Conservation (phyloP, 2,329 filamentous ascomycete species). For the Neonectria magnoliae region DNA sequence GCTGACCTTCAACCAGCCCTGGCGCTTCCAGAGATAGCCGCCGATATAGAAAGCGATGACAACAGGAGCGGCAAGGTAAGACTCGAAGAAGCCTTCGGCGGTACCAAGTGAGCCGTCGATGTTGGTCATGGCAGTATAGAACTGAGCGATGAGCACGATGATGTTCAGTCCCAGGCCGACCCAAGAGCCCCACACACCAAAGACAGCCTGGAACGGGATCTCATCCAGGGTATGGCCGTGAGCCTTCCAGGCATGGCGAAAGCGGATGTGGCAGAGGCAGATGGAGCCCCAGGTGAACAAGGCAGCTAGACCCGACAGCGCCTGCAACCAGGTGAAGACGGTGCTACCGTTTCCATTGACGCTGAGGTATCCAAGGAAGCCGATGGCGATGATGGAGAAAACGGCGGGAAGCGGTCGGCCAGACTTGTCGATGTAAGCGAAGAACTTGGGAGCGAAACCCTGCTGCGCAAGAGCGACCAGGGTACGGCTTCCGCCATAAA, state of each 20-base stretch:
- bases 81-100: slow-evolving; percentile 61
- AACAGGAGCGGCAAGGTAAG: slow-evolving; percentile 64
- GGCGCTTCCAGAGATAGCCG: slow-evolving; percentile 72
- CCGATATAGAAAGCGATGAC: slow-evolving; percentile 62
- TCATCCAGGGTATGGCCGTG: slow-evolving; percentile 73
- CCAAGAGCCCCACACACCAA: slow-evolving; percentile 72
- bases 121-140: slow-evolving; percentile 58
- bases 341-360: slow-evolving; percentile 55
- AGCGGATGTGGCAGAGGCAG: slow-evolving; percentile 74
- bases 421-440: slow-evolving; percentile 66
- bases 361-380: slow-evolving; percentile 61
- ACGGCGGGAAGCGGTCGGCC: slow-evolving; percentile 66
- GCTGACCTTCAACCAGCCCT: slow-evolving; percentile 63
- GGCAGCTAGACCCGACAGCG: slow-evolving; percentile 71
- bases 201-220: slow-evolving; percentile 71
- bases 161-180: slow-evolving; percentile 68
- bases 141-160: slow-evolving; percentile 66
- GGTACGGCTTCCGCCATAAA: slow-evolving; percentile 69
- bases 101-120: slow-evolving; percentile 40
- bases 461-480: slow-evolving; percentile 68
- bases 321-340: slow-evolving; percentile 73
- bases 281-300: slow-evolving; percentile 78
- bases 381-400: slow-evolving; percentile 57
- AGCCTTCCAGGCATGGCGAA: slow-evolving; percentile 70
- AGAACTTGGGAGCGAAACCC: slow-evolving; percentile 65